Conservation (phyloP, 306 rosid genomes). For the Bauhinia variegata region DNA sequence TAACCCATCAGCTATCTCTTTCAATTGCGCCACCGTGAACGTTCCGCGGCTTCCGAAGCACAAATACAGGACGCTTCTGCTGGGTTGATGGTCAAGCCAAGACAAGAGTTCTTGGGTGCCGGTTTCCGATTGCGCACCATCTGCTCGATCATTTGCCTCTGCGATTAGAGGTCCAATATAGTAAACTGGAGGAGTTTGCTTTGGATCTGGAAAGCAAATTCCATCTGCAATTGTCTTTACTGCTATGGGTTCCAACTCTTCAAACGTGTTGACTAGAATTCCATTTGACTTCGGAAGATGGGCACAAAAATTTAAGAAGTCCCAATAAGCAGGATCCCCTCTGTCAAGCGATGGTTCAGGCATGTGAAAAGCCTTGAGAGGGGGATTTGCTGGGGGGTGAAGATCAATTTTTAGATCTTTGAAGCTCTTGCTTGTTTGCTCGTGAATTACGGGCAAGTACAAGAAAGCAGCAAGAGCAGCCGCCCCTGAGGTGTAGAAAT, state of each 20-base stretch:
- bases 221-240: constrained; percentile 8
- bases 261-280: constrained; percentile 31
- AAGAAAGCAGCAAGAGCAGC: background rate
- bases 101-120: background rate
- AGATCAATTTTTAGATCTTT: background rate
- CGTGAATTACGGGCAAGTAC: background rate
- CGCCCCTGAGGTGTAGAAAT: constrained; percentile 32
- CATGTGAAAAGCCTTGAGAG: constrained; percentile 1
- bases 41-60: constrained; percentile 32
- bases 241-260: constrained; percentile 19
- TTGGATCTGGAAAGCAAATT: constrained; percentile 2
- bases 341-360: background rate
- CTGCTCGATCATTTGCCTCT: background rate
- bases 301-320: background rate
- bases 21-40: constrained; percentile 17
- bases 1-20: constrained; percentile 26
- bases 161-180: constrained; percentile 24
- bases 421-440: constrained; percentile 8
- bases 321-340: background rate
- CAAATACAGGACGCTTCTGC: constrained; percentile 20
- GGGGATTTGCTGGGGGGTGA: constrained; percentile 14
- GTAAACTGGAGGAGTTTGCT: constrained; percentile 14
- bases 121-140: background rate
- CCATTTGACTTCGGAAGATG: constrained; percentile 21
- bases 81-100: constrained; percentile 31